phyloP scores from a whole-genome alignment of 176 grass and related monocot genomes.

The Phyllostachys edulis region DNA sequence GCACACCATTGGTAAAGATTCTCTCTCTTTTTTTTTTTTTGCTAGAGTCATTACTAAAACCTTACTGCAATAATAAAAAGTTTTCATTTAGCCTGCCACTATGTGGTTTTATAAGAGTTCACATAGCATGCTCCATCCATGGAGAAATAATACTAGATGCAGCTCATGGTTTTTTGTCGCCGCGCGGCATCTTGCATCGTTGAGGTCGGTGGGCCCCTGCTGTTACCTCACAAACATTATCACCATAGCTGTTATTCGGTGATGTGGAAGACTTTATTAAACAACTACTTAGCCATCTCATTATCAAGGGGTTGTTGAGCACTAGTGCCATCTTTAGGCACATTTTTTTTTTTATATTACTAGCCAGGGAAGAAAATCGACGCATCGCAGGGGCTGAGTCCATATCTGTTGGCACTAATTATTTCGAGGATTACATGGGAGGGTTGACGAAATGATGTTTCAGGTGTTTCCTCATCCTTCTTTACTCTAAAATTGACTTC shows the following conservation, averaged over 20 bases:
- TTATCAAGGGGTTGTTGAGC: neutral
- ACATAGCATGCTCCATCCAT: neutral
- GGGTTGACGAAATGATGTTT: no score
- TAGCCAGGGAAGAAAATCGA: neutral
- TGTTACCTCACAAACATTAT: constrained; percentile 33
- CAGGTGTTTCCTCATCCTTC: no score
- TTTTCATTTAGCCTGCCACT: neutral
- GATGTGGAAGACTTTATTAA: neutral
- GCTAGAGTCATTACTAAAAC: neutral
- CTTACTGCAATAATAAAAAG: neutral
- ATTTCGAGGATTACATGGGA: no score
- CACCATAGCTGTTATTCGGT: constrained; percentile 25
- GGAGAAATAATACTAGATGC: neutral
- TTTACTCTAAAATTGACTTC: no score
- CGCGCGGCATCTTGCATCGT: neutral
- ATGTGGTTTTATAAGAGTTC: neutral
- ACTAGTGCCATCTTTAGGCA: neutral
- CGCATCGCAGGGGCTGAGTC: no score
- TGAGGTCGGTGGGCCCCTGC: neutral
- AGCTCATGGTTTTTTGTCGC: neutral
- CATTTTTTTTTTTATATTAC: neutral
- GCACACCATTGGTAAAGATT: neutral
- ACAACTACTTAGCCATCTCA: neutral
- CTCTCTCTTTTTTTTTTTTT: neutral
- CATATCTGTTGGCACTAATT: no score